Evolutionary conservation across 345 rosid species (phyloP).

Genomic region (Kandelia obovata): DNA sequence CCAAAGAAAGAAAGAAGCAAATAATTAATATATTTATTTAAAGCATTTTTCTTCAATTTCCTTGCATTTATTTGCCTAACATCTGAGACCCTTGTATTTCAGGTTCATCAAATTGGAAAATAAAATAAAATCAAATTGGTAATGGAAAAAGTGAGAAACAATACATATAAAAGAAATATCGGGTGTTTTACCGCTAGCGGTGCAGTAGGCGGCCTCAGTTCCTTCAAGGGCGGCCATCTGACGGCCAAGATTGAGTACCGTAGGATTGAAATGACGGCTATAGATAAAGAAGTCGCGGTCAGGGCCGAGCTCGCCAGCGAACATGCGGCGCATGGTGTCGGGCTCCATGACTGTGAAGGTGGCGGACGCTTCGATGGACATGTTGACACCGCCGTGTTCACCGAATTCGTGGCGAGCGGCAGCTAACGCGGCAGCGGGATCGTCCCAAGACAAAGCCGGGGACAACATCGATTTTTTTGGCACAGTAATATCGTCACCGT

Average conservation of each 20-base stretch:
- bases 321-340: conserved; percentile 87
- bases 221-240: conserved; percentile 98
- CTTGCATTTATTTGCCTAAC: too few relatives aligned
- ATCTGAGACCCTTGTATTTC: too few relatives aligned
- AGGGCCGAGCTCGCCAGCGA: conserved; percentile 91
- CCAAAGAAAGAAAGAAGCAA: neutral
- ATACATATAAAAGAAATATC: neutral
- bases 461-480: conserved; percentile 49
- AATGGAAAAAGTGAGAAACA: too few relatives aligned
- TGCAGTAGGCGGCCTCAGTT: conserved; percentile 96
- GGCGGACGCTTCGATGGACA: conserved; percentile 99
- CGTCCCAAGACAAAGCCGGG: conserved; percentile 33
- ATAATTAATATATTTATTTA: neutral
- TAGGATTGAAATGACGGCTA: conserved; percentile 98
- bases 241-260: conserved; percentile 86
- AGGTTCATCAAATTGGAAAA: too few relatives aligned
- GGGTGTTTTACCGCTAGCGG: conserved; percentile 68
- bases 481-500: conserved; percentile 24
- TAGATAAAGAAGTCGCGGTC: conserved; percentile 91
- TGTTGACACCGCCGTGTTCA: conserved; percentile 97
- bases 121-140: too few relatives aligned
- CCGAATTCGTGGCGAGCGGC: conserved; percentile 84
- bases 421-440: conserved; percentile 82
- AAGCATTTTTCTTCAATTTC: neutral
- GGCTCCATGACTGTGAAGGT: conserved; percentile 99